Evolutionary conservation across 2,329 filamentous ascomycete species (phyloP), one percentile per base, ranked within the genome.

Genomic region (Hymenoscyphus fructigenus): DNA sequence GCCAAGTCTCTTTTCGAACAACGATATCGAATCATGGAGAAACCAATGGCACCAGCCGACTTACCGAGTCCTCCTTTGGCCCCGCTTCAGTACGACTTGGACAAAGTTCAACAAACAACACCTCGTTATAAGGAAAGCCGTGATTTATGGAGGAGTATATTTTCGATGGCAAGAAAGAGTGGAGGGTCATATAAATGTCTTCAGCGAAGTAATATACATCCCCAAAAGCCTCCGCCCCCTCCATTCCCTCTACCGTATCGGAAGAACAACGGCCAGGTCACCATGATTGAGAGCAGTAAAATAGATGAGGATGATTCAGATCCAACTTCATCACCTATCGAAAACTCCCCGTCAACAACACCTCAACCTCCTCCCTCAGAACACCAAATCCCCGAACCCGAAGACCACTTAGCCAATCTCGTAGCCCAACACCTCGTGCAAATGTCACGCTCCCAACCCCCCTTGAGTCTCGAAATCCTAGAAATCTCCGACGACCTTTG

Each of bases 131-230:
- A 20, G n/a, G 57, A 32, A 12, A 38, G 36, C 6, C 12, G 28
- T 26, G 41, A 34, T 7, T 34, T 55, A 38, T 64, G 62, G 62
- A 57, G 36, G 38, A 60, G 62, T 17, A 61, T 64, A 7, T 32
- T 56, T 44, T 32, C 32, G 28, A 41, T 15, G 12, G 14, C 53
- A 61, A 23, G n/a, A 10, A 15, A 47, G 17, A 28, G 14, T 26
- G 28, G 28, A 14, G 36, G 29, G 12, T 15, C 55, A 20, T 56
- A 50, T 32, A 29, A 41, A 55, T 58, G 53, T 38, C 53, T 50
- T 15, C 9, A 23, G 10, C 44, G 20, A 23, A 50, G 44, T 23
- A 23, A 15, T 23, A 50, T 50, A 50, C 44, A 50, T 23, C n/a
- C 44, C 10, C 44, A 50, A 50, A 50, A 50, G n/a, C n/a, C 2